phyloP scores from a whole-genome alignment of 495 filamentous ascomycete genomes.

The Tuber brumale region DNA sequence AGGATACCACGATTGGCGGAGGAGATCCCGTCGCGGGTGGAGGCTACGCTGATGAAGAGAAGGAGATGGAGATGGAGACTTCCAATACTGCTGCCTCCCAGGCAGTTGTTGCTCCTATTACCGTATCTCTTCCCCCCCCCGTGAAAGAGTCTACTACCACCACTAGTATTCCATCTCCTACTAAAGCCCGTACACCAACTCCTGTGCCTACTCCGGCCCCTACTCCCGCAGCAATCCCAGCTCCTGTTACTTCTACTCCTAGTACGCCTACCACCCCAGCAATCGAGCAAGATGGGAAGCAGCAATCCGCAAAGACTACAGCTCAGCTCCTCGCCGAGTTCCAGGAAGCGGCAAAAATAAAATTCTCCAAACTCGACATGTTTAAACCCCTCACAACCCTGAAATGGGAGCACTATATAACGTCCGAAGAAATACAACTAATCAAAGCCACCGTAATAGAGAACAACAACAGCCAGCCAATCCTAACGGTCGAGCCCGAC shows the following conservation, averaged over 20 bases:
- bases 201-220: background rate
- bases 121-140: constrained; percentile 9
- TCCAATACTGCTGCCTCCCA: background rate
- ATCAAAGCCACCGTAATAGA: constrained; percentile 13
- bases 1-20: constrained; percentile 41
- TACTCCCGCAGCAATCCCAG: background rate
- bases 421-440: constrained; percentile 46
- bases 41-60: constrained; percentile 15
- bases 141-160: background rate
- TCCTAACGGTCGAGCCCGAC: constrained; percentile 1
- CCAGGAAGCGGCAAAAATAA: constrained; percentile 48
- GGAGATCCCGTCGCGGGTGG: constrained; percentile 14
- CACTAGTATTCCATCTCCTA: constrained; percentile 4
- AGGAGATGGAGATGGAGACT: constrained; percentile 1
- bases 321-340: constrained; percentile 50
- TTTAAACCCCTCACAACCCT: constrained; percentile 52
- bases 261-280: background rate
- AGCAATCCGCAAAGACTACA: constrained; percentile 41
- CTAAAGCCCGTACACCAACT: background rate
- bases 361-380: constrained; percentile 50
- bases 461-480: constrained; percentile 6
- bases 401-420: constrained; percentile 50
- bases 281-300: constrained; percentile 3
- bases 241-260: background rate
- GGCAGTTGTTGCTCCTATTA: background rate